A percentile compares a stretch with the other conserved stretches of the same genome.
Evolutionary conservation across 2,329 filamentous ascomycete species (phyloP).

Genomic region (Ophiocordyceps camponoti-saundersi): DNA sequence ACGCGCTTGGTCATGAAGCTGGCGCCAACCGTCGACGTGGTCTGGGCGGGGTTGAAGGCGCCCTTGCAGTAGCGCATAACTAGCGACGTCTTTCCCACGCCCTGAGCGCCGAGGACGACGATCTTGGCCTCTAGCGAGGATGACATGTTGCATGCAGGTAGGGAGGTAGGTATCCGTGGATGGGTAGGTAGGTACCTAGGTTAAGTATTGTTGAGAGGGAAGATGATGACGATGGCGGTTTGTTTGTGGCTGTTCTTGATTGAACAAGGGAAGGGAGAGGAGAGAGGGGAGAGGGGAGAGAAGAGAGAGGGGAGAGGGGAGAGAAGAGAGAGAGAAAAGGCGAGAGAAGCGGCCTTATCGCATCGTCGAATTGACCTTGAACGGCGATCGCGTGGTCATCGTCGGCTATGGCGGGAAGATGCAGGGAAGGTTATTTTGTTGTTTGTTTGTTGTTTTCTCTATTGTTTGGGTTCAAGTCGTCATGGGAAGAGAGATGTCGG

Average conservation of each 20-base stretch:
- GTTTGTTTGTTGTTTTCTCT: too few species aligned
- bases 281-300: too few species aligned
- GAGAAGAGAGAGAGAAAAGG: background rate
- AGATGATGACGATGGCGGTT: too few species aligned
- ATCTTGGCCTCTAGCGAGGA: constrained; percentile 66
- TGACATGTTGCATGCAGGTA: constrained; percentile 3
- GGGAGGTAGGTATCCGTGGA: too few species aligned
- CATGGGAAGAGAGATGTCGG: background rate
- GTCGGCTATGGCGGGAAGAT: background rate
- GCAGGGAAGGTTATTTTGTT: too few species aligned
- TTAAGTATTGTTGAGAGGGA: too few species aligned
- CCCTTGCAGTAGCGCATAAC: constrained; percentile 63
- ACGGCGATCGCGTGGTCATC: background rate
- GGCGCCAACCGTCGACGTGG: constrained; percentile 59
- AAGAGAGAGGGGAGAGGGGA: background rate
- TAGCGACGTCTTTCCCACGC: constrained; percentile 64
- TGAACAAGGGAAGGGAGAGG: background rate
- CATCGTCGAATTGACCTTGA: background rate
- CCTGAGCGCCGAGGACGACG: constrained; percentile 63
- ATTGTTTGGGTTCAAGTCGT: background rate
- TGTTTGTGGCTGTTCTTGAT: background rate
- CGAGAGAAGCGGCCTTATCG: background rate
- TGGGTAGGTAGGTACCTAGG: too few species aligned
- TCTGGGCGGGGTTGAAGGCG: constrained; percentile 46
- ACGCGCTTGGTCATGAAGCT: constrained; percentile 68